Evolutionary conservation across 768 basidiomycete genomes (phyloP).

Genomic region (Boletus fagicola): DNA sequence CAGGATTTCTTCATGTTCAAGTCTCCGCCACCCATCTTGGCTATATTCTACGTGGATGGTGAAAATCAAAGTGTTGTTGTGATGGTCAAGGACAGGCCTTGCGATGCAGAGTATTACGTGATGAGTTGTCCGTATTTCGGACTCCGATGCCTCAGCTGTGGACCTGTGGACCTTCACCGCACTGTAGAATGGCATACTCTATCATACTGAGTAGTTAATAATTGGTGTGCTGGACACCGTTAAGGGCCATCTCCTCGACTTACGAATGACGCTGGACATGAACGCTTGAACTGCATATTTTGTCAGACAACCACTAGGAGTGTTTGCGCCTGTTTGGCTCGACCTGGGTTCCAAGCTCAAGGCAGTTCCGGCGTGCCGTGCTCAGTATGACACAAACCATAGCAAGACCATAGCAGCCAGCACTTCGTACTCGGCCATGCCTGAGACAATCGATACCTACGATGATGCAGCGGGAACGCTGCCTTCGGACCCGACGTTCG

Average conservation of each 20-base stretch:
- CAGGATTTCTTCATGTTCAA: slow-evolving; percentile 99
- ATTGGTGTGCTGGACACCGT: background rate
- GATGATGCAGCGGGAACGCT: slow-evolving; percentile 36
- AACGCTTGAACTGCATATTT: background rate
- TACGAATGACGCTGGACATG: background rate
- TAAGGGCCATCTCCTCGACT: background rate
- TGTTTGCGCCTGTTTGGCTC: slow-evolving; percentile 36
- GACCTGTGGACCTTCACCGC: background rate
- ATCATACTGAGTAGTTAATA: background rate
- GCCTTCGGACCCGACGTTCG: slow-evolving; percentile 31
- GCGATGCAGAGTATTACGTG: background rate
- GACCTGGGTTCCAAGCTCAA: background rate
- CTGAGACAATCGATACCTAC: slow-evolving; percentile 30
- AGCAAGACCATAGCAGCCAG: slow-evolving; percentile 1
- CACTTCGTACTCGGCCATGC: slow-evolving; percentile 32
- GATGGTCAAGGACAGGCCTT: slow-evolving; percentile 3
- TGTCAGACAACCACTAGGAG: too few relatives aligned
- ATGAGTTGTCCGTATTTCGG: background rate
- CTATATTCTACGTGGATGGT: slow-evolving; percentile 20
- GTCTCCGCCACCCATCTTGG: slow-evolving; percentile 97
- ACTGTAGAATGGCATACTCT: background rate
- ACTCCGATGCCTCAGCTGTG: background rate
- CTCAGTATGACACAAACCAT: slow-evolving; percentile 7
- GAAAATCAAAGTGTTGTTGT: slow-evolving; percentile 7
- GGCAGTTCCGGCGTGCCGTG: background rate